Percentiles rank a stretch among this genome's conserved stretches.
Conservation (phyloP, 768 basidiomycete species). For the Termitomyces sp. region DNA sequence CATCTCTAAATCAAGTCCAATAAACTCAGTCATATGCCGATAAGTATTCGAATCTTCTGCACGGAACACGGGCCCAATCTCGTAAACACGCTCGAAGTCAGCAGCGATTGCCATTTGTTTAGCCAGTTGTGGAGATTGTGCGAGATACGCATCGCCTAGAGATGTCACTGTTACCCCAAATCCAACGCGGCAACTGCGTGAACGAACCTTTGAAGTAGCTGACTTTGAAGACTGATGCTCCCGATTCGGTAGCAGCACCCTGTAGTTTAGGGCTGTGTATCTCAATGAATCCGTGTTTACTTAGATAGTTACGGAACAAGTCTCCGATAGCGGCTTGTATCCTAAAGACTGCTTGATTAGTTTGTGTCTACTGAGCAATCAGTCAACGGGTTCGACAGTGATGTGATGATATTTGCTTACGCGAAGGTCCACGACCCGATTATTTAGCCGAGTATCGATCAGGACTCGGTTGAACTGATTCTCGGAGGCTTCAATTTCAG, state of each 20-base stretch:
- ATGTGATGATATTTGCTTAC: slow-evolving; percentile 36
- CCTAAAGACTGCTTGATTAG: slow-evolving; percentile 94
- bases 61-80: slow-evolving; percentile 95
- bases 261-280: slow-evolving; percentile 98
- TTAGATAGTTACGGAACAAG: slow-evolving; percentile 81
- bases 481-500: slow-evolving; percentile 52
- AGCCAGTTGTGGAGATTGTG: slow-evolving; percentile 94
- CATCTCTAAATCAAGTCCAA: slow-evolving; percentile 99
- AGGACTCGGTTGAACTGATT: slow-evolving; percentile 74
- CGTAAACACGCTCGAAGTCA: slow-evolving; percentile 97
- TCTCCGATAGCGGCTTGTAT: slow-evolving; percentile 86
- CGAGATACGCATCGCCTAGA: slow-evolving; percentile 82
- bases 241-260: slow-evolving; percentile 94
- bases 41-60: slow-evolving; percentile 97
- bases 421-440: slow-evolving; percentile 89
- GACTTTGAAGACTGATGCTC: slow-evolving; percentile 97
- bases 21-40: slow-evolving; percentile 97
- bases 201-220: slow-evolving; percentile 87
- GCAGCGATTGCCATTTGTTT: slow-evolving; percentile 99
- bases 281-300: slow-evolving; percentile 74
- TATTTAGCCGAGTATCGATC: slow-evolving; percentile 91
- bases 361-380: slow-evolving; percentile 59
- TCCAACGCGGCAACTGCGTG: background rate
- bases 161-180: background rate
- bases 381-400: background rate